Conservation (phyloP, 1,284 basidiomycete genomes). For the Ustilago tritici region DNA sequence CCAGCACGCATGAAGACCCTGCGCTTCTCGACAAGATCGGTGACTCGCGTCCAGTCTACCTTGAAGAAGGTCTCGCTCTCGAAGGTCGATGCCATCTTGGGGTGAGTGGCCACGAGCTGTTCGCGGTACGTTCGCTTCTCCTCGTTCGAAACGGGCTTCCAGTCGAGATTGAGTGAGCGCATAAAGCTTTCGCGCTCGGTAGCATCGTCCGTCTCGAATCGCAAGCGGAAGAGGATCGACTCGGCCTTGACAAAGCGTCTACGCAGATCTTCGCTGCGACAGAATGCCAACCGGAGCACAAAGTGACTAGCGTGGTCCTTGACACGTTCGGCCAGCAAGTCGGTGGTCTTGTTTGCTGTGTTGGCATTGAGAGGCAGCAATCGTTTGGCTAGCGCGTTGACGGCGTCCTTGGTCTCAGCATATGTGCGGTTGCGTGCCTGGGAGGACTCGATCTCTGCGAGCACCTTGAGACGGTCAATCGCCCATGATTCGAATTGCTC, state of each 20-base stretch:
- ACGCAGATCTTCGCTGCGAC: conserved; percentile 91
- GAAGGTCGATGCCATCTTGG: conserved; percentile 68
- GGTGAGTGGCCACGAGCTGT: conserved; percentile 72
- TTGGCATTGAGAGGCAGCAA: conserved; percentile 80
- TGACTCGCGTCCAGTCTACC: conserved; percentile 88
- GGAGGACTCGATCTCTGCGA: conserved; percentile 94
- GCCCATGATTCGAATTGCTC: conserved; percentile 96
- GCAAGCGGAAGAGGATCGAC: conserved; percentile 82
- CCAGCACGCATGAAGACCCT: conserved; percentile 83
- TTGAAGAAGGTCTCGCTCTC: conserved; percentile 78
- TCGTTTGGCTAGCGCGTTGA: conserved; percentile 76
- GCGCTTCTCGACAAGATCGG: conserved; percentile 89
- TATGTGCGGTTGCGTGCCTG: conserved; percentile 83
- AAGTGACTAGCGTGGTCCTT: conserved; percentile 94
- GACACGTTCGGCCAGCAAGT: conserved; percentile 77
- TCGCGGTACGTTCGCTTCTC: conserved; percentile 75
- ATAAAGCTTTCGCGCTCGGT: conserved; percentile 81
- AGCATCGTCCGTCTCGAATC: conserved; percentile 80
- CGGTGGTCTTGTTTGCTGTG: conserved; percentile 71
- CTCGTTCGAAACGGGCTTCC: conserved; percentile 76
- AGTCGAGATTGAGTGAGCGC: conserved; percentile 81
- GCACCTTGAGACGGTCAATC: conserved; percentile 83
- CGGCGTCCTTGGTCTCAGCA: conserved; percentile 80
- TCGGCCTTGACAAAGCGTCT: conserved; percentile 91
- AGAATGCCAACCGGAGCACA: conserved; percentile 93